A percentile compares a stretch with the other conserved stretches of the same genome.
These are phyloP conservation scores for Fusarium sp. DNA, from an alignment of 2,329 filamentous ascomycete species.

Conservation along the genomic window DNA sequence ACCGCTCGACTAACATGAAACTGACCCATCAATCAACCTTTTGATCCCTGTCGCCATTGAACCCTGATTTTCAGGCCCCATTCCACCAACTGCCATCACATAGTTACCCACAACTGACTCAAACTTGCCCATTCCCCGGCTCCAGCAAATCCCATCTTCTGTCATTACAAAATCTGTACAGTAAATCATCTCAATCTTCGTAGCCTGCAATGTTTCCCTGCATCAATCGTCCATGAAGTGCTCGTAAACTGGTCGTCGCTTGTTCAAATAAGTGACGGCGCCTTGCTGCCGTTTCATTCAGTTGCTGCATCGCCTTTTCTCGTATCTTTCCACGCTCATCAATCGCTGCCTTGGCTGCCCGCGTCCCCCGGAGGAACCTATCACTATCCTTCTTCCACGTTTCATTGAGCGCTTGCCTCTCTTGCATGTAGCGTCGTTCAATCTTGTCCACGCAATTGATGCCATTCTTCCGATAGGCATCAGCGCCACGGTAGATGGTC, in stretches of 20 bases:
- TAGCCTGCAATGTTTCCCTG: conserved; percentile 3
- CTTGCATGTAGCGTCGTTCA: conserved; percentile 30
- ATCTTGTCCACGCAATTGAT: conserved; percentile 36
- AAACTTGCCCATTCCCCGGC: background rate
- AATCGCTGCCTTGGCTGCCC: conserved; percentile 12
- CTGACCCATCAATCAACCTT: conserved; percentile 18
- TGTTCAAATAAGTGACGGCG: conserved; percentile 30
- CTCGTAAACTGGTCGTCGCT: conserved; percentile 34
- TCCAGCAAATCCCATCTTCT: conserved; percentile 1
- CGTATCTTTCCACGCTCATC: conserved; percentile 1
- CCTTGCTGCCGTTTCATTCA: conserved; percentile 18
- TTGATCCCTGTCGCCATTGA: conserved; percentile 21
- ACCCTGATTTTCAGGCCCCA: conserved; percentile 28
- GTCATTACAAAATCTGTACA: background rate
- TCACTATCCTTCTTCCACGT: conserved; percentile 28
- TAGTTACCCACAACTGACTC: background rate
- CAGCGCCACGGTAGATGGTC: conserved; percentile 24
- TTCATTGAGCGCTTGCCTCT: conserved; percentile 26
- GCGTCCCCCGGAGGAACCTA: conserved; percentile 24
- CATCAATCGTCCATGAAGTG: conserved; percentile 31
- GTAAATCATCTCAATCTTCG: background rate
- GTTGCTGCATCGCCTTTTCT: background rate
- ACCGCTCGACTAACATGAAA: conserved; percentile 3
- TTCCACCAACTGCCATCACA: background rate
- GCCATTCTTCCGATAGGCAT: conserved; percentile 35